Base-by-base conservation (phyloP, 169 alveolate genomes). In the Plasmodium ovale region DNA sequence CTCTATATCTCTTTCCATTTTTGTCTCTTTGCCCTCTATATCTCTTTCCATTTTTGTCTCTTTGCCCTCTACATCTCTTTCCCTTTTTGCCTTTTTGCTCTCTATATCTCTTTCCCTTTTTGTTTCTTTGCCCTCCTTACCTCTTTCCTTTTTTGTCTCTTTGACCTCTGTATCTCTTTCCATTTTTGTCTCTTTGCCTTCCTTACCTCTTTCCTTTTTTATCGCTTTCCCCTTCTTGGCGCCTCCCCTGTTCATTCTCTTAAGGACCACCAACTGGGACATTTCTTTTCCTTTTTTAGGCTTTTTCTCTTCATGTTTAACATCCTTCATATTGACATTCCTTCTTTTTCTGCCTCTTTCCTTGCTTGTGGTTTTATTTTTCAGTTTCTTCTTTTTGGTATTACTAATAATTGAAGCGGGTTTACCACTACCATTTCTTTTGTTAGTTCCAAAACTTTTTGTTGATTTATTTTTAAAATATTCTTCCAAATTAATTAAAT, bases 401-500 rank as follows among this genome's bases (percentile, higher is more conserved):
- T 14, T 67, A 4, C 12, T 33, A 39, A 31, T 1, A 19, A 65
- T 23, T 37, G 31, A 19, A 53, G 5, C 14, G 42, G 59, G 19
- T 14, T 27, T 27, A 6, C 16, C 31, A n/a, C 27, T 47, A n/a
- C 64, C 44, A 35, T 47, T 19, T 16, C n/a, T 29, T 14, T 27
- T 44, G 0, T 60, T 60, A 37, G 21, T 9, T 12, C 58, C 60
- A 16, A 5, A 44, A 58, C 69, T 72, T 14, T 60, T 27, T 29
- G 6, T 72, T 10, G 21, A 39, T 58, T 73, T 73, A 39, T 42
- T 39, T 49, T 58, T 59, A 6, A 73, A 73, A 21, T 56, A 44
- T 51, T 59, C 42, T 33, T 23, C 21, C 29, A 58, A 56, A 12
- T 56, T 53, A 56, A 54, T 29, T 60, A 72, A 56, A 74, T 74